Evolutionary conservation across 371 early-diverging fungal species (phyloP).

Genomic region (Actinomortierella wolfii): DNA sequence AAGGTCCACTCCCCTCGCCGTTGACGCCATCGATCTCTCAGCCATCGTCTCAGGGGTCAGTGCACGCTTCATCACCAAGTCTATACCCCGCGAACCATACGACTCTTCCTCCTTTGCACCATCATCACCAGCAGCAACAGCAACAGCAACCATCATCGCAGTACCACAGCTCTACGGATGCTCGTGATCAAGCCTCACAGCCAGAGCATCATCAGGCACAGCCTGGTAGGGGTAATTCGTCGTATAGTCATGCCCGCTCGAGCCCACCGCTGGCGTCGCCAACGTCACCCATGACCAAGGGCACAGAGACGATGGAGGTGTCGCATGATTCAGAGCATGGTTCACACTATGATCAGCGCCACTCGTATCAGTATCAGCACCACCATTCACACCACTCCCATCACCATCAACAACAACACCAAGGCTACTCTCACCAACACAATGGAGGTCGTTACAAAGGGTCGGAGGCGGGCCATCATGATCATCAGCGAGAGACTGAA

Average conservation of each 20-base stretch:
- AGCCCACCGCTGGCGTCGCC: constrained; percentile 27
- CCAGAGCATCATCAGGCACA: too few species aligned
- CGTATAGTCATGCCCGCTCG: too few species aligned
- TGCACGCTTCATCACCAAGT: too few species aligned
- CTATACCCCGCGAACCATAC: too few species aligned
- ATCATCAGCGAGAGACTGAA: too few species aligned
- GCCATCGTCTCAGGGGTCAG: too few species aligned
- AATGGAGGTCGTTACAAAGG: too few species aligned
- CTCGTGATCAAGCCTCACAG: too few species aligned
- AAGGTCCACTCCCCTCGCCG: constrained; percentile 15
- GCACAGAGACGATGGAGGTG: constrained; percentile 43
- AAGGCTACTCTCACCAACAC: constrained; percentile 7
- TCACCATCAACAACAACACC: constrained; percentile 3
- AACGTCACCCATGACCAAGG: constrained; percentile 40
- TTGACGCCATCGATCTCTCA: constrained; percentile 27
- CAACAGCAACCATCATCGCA: background rate
- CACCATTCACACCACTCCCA: constrained; percentile 2
- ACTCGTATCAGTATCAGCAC: constrained; percentile 1
- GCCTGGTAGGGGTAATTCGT: too few species aligned
- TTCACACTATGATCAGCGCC: constrained; percentile 1
- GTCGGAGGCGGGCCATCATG: too few species aligned
- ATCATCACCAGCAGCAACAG: background rate
- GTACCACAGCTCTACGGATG: background rate
- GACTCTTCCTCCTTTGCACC: too few species aligned
- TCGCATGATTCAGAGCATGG: constrained; percentile 15